phyloP scores from a whole-genome alignment of 1,139 yeast genomes.

The Protomyces gravidus region DNA sequence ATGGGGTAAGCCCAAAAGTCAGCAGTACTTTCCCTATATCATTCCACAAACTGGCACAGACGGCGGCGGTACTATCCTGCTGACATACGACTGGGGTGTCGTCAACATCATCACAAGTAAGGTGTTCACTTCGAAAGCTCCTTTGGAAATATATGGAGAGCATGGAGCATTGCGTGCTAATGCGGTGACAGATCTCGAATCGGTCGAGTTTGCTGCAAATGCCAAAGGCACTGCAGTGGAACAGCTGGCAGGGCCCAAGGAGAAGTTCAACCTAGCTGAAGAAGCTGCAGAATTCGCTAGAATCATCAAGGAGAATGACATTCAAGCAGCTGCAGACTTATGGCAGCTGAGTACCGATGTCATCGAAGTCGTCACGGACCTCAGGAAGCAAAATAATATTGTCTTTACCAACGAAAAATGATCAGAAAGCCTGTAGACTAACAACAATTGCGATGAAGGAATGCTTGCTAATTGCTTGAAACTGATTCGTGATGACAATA shows the following conservation, averaged over 20 bases:
- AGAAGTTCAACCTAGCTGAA: conserved; percentile 13
- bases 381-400: conserved; percentile 8
- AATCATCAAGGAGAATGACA: conserved; percentile 13
- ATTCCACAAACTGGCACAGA: conserved; percentile 26
- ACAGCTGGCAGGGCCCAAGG: conserved; percentile 14
- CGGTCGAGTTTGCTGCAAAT: conserved; percentile 2
- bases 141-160: conserved; percentile 21
- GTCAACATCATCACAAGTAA: conserved; percentile 18
- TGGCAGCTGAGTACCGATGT: conserved; percentile 11
- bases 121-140: conserved; percentile 9
- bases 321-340: background rate
- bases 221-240: background rate
- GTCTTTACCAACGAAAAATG: conserved; percentile 11
- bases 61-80: conserved; percentile 18
- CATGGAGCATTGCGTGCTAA: conserved; percentile 14
- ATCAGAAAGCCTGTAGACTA: no score
- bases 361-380: conserved; percentile 4
- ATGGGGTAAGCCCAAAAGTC: conserved; percentile 24
- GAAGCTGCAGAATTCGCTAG: conserved; percentile 23
- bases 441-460: no score
- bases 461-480: no score
- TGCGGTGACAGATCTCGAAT: conserved; percentile 25
- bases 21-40: conserved; percentile 6
- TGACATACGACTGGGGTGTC: conserved; percentile 6
- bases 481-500: no score